phyloP scores from a whole-genome alignment of 306 rosid species.

The Lathyrus sativus region DNA sequence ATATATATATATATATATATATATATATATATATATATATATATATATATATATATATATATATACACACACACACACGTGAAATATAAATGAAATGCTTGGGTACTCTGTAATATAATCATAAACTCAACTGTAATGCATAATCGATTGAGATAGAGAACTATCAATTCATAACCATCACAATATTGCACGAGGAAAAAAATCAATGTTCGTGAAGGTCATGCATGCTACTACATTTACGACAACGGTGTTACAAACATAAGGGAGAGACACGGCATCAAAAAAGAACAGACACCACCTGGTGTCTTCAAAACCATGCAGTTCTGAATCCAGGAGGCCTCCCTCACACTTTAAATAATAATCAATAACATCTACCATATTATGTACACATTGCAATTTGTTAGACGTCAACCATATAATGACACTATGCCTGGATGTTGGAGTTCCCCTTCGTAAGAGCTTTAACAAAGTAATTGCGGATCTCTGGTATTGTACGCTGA shows the following conservation, averaged over 20 bases:
- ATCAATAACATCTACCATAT: slow-evolving; percentile 53
- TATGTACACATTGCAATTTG: slow-evolving; percentile 87
- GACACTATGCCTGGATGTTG: slow-evolving; percentile 53
- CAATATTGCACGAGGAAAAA: slow-evolving; percentile 39
- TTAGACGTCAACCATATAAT: slow-evolving; percentile 56
- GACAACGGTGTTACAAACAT: slow-evolving; percentile 38
- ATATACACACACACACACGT: no score
- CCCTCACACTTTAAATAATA: slow-evolving; percentile 43
- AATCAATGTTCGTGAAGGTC: slow-evolving; percentile 50
- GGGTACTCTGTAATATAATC: slow-evolving; percentile 16
- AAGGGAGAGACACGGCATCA: slow-evolving; percentile 38
- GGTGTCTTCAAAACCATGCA: slow-evolving; percentile 45
- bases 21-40: no score
- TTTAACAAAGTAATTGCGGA: slow-evolving; percentile 72
- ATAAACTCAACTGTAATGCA: slow-evolving; percentile 30
- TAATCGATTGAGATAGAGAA: slow-evolving; percentile 37
- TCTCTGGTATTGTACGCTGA: slow-evolving; percentile 70
- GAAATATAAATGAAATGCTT: no score
- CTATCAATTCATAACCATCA: slow-evolving; percentile 42
- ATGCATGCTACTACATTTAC: slow-evolving; percentile 43
- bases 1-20: no score
- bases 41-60: no score
- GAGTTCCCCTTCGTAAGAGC: slow-evolving; percentile 70
- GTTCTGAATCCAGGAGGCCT: slow-evolving; percentile 47
- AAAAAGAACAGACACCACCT: slow-evolving; percentile 38